Percentiles rank a stretch among this genome's conserved stretches.
Conservation (phyloP, 2,329 filamentous ascomycete species). For the Cladorrhinum sp. region DNA sequence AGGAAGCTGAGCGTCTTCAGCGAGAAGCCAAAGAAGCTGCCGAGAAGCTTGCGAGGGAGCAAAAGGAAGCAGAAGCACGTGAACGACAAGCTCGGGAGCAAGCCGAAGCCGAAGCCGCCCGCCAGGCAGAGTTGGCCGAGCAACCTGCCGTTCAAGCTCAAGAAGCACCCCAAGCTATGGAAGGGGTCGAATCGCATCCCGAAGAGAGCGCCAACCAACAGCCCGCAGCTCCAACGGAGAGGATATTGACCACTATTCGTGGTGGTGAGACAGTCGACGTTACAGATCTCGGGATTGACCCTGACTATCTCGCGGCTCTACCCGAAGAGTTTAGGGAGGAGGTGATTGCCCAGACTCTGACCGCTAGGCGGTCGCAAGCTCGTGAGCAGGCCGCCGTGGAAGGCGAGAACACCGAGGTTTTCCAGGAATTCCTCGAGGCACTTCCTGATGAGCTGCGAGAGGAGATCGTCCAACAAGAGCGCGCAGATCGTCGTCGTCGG, state of each 20-base stretch:
- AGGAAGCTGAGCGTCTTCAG: constrained; percentile 64
- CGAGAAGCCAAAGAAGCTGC: constrained; percentile 69
- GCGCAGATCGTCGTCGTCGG: constrained; percentile 80
- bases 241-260: constrained; percentile 78
- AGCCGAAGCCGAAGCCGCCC: constrained; percentile 51
- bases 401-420: constrained; percentile 79
- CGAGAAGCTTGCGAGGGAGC: constrained; percentile 63
- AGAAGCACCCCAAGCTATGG: constrained; percentile 41
- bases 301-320: constrained; percentile 93
- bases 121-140: constrained; percentile 49
- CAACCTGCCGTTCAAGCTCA: constrained; percentile 43
- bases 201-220: constrained; percentile 32
- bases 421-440: constrained; percentile 90
- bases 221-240: constrained; percentile 44
- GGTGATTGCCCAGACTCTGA: constrained; percentile 87
- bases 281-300: constrained; percentile 89
- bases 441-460: constrained; percentile 84
- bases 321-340: constrained; percentile 95
- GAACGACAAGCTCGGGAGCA: constrained; percentile 60
- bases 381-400: constrained; percentile 62
- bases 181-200: constrained; percentile 64
- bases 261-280: constrained; percentile 82
- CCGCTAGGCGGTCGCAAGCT: constrained; percentile 76
- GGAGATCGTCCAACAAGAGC: constrained; percentile 88
- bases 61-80: constrained; percentile 67